Percentiles rank a stretch among this genome's conserved stretches.
Evolutionary conservation across 768 basidiomycete genomes (phyloP).

Genomic region (Favolaschia claudopus): DNA sequence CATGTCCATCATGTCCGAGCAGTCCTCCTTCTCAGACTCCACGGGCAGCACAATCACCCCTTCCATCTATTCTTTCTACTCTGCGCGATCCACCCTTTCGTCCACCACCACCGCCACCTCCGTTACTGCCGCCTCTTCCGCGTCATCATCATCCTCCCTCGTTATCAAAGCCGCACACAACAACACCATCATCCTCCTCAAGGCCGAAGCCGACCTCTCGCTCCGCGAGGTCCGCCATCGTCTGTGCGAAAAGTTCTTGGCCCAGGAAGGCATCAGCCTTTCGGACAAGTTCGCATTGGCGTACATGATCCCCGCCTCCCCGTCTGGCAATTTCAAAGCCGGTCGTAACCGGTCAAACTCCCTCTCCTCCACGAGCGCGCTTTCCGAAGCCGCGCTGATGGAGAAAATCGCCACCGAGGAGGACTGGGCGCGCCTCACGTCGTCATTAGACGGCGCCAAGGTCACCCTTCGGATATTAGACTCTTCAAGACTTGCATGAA

Average conservation of each 20-base stretch:
- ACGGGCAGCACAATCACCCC: slow-evolving; percentile 36
- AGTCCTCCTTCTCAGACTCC: slow-evolving; percentile 23
- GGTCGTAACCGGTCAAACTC: slow-evolving; percentile 44
- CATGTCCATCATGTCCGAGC: slow-evolving; percentile 16
- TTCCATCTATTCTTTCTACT: slow-evolving; percentile 39
- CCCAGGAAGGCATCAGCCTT: slow-evolving; percentile 63
- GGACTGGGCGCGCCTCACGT: slow-evolving; percentile 66
- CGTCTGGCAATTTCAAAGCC: slow-evolving; percentile 21
- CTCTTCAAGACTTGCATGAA: slow-evolving; percentile 25
- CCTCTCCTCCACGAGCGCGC: slow-evolving; percentile 36
- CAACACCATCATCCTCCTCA: slow-evolving; percentile 69
- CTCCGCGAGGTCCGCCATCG: slow-evolving; percentile 62
- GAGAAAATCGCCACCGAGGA: slow-evolving; percentile 59
- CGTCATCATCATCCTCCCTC: slow-evolving; percentile 31
- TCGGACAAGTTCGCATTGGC: slow-evolving; percentile 63
- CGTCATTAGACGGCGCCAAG: slow-evolving; percentile 55
- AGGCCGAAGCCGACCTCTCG: slow-evolving; percentile 53
- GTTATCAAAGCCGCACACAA: slow-evolving; percentile 72
- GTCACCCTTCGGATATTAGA: slow-evolving; percentile 66
- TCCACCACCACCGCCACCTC: slow-evolving; percentile 34
- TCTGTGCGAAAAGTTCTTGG: slow-evolving; percentile 72
- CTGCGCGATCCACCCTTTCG: slow-evolving; percentile 33
- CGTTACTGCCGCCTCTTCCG: slow-evolving; percentile 18
- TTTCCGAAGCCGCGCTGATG: slow-evolving; percentile 39
- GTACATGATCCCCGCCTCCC: slow-evolving; percentile 49